phyloP scores from a whole-genome alignment of 805 yeast species.

The Saccharomycopsis sp. region DNA sequence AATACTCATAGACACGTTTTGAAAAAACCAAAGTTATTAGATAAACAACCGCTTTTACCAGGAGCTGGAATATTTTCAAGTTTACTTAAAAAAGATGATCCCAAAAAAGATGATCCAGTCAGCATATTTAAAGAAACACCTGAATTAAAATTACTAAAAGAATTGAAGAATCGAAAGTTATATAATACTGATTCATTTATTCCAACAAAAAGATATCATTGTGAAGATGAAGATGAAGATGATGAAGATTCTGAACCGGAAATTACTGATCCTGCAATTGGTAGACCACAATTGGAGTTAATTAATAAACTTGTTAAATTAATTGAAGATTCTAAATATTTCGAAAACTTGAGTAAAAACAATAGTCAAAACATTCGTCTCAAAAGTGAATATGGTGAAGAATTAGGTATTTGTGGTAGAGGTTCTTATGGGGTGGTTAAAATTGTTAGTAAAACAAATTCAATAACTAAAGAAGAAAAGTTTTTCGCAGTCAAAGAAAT shows the following conservation, averaged over 20 bases:
- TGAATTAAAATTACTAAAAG: conserved; percentile 10
- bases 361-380: conserved; percentile 21
- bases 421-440: conserved; percentile 96
- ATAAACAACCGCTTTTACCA: conserved; percentile 7
- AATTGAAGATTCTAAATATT: conserved; percentile 23
- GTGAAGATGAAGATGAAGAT: conserved; percentile 18
- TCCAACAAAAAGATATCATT: neutral
- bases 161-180: conserved; percentile 7
- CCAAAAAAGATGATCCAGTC: conserved; percentile 2
- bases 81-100: conserved; percentile 5
- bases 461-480: conserved; percentile 30
- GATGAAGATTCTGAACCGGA: conserved; percentile 30
- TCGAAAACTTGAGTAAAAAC: neutral
- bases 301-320: conserved; percentile 38
- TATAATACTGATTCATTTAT: neutral
- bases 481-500: conserved; percentile 73
- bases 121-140: conserved; percentile 9
- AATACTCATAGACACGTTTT: conserved; percentile 13
- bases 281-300: conserved; percentile 36
- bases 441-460: conserved; percentile 35
- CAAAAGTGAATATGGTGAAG: conserved; percentile 38
- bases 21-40: conserved; percentile 12
- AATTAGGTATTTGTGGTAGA: conserved; percentile 51
- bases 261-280: conserved; percentile 32
- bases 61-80: conserved; percentile 14